phyloP scores from a whole-genome alignment of 768 basidiomycete genomes.

The Mycena epipterygia region DNA sequence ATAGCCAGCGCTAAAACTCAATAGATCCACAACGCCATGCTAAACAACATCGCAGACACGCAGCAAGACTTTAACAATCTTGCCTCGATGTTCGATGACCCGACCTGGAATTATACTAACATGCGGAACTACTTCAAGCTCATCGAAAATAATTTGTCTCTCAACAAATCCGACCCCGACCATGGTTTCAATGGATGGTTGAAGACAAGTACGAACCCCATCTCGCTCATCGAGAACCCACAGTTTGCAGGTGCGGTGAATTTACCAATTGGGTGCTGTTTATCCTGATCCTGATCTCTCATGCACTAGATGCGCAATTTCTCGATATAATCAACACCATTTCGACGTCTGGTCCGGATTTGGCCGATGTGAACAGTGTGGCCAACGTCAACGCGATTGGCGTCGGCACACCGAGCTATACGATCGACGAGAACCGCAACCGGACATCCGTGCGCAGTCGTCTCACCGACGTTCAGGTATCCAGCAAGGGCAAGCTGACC shows the following conservation, averaged over 20 bases:
- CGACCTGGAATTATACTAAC: slow-evolving; percentile 44
- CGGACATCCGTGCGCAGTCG: slow-evolving; percentile 48
- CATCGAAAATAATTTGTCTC: slow-evolving; percentile 44
- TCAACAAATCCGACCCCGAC: slow-evolving; percentile 35
- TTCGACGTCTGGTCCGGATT: background rate
- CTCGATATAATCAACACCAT: slow-evolving; percentile 35
- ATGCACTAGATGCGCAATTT: slow-evolving; percentile 39
- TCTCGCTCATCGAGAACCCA: slow-evolving; percentile 39
- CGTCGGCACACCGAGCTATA: slow-evolving; percentile 37
- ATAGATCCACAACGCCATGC: slow-evolving; percentile 14
- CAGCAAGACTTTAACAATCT: too few relatives aligned
- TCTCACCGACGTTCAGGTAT: too few relatives aligned
- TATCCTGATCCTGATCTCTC: background rate
- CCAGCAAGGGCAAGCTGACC: too few relatives aligned
- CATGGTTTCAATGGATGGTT: slow-evolving; percentile 49
- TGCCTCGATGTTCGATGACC: slow-evolving; percentile 40
- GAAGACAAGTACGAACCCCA: slow-evolving; percentile 42
- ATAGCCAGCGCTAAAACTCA: background rate
- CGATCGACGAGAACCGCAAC: slow-evolving; percentile 41
- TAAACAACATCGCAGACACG: slow-evolving; percentile 1
- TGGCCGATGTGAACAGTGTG: slow-evolving; percentile 39
- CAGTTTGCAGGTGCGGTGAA: slow-evolving; percentile 38
- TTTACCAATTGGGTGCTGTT: background rate
- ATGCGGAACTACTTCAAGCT: slow-evolving; percentile 48
- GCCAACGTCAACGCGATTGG: too few relatives aligned